phyloP scores from a whole-genome alignment of 805 yeast genomes.

The Geotrichum ghanense region DNA sequence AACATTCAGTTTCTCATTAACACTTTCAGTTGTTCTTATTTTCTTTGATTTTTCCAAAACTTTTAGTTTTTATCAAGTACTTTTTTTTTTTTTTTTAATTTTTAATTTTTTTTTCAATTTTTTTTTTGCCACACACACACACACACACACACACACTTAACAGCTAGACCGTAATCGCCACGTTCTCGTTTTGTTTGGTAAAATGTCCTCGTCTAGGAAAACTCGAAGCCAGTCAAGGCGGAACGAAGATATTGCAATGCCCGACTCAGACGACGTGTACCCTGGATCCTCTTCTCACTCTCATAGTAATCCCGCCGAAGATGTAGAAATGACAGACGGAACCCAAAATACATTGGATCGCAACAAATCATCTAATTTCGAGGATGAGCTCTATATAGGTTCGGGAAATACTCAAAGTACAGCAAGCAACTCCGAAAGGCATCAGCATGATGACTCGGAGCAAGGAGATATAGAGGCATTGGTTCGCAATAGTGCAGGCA shows the following conservation, averaged over 20 bases:
- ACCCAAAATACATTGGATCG: no score
- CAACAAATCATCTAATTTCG: not conserved
- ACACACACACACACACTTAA: no score
- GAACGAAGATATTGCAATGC: conserved; percentile 1
- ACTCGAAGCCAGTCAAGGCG: not conserved
- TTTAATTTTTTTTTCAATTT: not conserved
- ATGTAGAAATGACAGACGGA: not conserved
- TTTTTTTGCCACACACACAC: no score
- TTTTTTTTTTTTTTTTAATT: not conserved
- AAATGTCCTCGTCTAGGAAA: not conserved
- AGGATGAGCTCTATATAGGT: not conserved
- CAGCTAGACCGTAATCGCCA: no score
- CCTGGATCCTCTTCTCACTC: conserved; percentile 1
- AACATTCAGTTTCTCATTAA: no score
- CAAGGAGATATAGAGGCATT: not conserved
- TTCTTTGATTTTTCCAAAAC: no score
- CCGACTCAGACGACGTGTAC: conserved; percentile 1
- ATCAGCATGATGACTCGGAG: not conserved
- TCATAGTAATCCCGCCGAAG: not conserved
- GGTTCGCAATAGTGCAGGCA: conserved; percentile 7
- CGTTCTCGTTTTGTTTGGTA: not conserved
- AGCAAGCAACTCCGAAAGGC: not conserved
- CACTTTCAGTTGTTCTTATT: no score
- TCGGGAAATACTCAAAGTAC: not conserved
- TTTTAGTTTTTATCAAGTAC: no score